These are phyloP conservation scores for Lactarius akahatsu DNA, from an alignment of 768 basidiomycete species.

Conservation along the genomic window DNA sequence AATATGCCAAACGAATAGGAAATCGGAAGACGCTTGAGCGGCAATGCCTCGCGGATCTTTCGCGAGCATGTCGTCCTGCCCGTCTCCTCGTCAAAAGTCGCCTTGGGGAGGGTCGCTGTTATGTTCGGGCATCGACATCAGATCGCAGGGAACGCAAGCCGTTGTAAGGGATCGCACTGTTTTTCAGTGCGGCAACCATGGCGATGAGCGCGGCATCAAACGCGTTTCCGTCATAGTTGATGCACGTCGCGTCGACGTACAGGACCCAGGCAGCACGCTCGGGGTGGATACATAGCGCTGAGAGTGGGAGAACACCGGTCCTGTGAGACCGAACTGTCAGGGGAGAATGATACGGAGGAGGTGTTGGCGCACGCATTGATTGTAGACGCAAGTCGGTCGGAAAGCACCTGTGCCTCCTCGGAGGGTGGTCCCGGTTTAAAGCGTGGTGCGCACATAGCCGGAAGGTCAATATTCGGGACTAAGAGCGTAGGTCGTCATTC, in stretches of 20 bases:
- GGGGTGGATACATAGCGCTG: constrained; percentile 74
- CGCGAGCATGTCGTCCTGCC: constrained; percentile 63
- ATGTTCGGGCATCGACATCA: background rate
- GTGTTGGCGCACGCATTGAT: constrained; percentile 62
- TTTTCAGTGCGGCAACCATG: constrained; percentile 81
- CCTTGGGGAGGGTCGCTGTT: constrained; percentile 68
- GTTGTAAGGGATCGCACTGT: constrained; percentile 54
- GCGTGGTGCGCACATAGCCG: constrained; percentile 87
- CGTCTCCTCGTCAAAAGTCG: constrained; percentile 67
- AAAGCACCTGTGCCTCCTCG: constrained; percentile 92
- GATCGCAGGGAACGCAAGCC: background rate
- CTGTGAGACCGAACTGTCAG: constrained; percentile 40
- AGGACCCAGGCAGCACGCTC: constrained; percentile 87
- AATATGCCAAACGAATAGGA: constrained; percentile 78
- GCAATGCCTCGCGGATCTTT: constrained; percentile 45
- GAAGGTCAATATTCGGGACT: constrained; percentile 93
- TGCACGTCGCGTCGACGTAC: constrained; percentile 93
- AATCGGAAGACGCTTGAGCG: constrained; percentile 47
- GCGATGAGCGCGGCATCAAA: constrained; percentile 90
- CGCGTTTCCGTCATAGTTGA: constrained; percentile 96
- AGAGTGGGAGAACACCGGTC: constrained; percentile 60
- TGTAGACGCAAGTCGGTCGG: constrained; percentile 73
- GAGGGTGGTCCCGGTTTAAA: constrained; percentile 95
- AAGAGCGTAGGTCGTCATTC: constrained; percentile 33
- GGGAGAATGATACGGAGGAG: background rate